Percentiles rank a stretch among this genome's conserved stretches.
These are phyloP conservation scores for Bolboschoenoplectus hybrid DNA, from an alignment of 202 grass and related monocot species.

Conservation along the genomic window DNA sequence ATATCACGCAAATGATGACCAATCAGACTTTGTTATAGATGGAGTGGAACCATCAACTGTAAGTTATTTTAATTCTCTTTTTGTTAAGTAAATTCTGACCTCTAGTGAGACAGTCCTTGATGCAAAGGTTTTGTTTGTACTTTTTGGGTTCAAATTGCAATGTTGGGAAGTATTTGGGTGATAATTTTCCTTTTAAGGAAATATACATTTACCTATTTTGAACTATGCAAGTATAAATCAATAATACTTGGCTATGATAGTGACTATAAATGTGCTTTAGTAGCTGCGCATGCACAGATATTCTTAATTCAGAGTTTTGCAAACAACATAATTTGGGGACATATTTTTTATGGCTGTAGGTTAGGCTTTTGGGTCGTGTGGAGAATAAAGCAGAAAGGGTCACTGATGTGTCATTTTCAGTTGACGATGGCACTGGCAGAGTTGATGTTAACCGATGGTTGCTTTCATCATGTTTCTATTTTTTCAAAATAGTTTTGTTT, in stretches of 20 bases:
- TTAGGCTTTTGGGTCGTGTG: slow-evolving; percentile 78
- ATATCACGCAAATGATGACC: slow-evolving; percentile 61
- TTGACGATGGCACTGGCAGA: slow-evolving; percentile 86
- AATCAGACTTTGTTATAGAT: slow-evolving; percentile 72
- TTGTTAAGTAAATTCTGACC: not conserved
- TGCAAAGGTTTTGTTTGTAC: not conserved
- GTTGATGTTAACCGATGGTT: slow-evolving; percentile 79
- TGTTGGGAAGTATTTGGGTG: not conserved
- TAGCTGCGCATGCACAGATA: slow-evolving; percentile 14
- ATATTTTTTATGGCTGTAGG: slow-evolving; percentile 48
- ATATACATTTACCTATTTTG: not conserved
- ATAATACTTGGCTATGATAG: not conserved
- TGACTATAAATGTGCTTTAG: not conserved
- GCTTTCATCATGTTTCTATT: slow-evolving; percentile 1
- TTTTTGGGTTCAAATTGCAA: not conserved
- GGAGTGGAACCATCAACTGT: slow-evolving; percentile 77
- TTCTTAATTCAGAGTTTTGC: slow-evolving; percentile 25
- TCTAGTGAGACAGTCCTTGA: not conserved
- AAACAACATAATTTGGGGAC: slow-evolving; percentile 9
- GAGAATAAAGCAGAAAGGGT: slow-evolving; percentile 65
- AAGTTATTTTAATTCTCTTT: slow-evolving; percentile 33
- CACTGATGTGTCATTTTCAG: slow-evolving; percentile 70
- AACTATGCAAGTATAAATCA: not conserved
- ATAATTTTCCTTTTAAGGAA: slow-evolving; percentile 5
- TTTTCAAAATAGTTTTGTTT: slow-evolving; percentile 30